Percentiles rank a stretch among this genome's conserved stretches.
Conservation (phyloP, 2,329 filamentous ascomycete genomes). For the Incumbomyces lentus region DNA sequence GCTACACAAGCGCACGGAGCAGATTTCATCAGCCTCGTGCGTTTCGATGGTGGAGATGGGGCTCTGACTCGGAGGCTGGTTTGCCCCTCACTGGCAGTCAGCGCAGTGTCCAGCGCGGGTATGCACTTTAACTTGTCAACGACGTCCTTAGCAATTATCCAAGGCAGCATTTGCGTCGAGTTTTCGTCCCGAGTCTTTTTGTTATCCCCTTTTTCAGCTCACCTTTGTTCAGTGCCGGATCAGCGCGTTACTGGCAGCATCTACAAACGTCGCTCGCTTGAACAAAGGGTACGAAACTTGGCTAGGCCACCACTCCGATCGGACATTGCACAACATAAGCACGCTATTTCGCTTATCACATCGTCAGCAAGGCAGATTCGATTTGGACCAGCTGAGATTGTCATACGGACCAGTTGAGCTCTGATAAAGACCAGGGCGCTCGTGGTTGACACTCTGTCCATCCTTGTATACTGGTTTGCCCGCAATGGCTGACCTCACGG, state of each 20-base stretch:
- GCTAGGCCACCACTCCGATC: background rate
- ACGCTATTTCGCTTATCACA: no score
- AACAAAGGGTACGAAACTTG: background rate
- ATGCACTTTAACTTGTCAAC: no score
- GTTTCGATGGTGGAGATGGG: slow-evolving; percentile 2
- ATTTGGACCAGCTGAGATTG: background rate
- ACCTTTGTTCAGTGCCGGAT: no score
- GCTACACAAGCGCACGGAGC: background rate
- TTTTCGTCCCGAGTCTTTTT: no score
- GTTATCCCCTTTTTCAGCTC: no score
- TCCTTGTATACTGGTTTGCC: background rate
- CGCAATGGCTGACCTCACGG: slow-evolving; percentile 50
- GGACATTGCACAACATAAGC: background rate
- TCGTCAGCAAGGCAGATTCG: no score
- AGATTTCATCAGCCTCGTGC: background rate
- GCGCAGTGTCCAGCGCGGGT: background rate
- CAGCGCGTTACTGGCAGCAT: background rate
- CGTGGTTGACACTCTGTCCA: background rate
- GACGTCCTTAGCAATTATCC: no score
- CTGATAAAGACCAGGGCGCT: no score
- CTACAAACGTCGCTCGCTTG: slow-evolving; percentile 4
- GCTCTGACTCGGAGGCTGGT: background rate
- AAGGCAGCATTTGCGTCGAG: no score
- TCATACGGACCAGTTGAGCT: no score
- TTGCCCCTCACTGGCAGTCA: background rate